phyloP scores from a whole-genome alignment of 495 filamentous ascomycete species.

The Hyaloscypha bicolor region DNA sequence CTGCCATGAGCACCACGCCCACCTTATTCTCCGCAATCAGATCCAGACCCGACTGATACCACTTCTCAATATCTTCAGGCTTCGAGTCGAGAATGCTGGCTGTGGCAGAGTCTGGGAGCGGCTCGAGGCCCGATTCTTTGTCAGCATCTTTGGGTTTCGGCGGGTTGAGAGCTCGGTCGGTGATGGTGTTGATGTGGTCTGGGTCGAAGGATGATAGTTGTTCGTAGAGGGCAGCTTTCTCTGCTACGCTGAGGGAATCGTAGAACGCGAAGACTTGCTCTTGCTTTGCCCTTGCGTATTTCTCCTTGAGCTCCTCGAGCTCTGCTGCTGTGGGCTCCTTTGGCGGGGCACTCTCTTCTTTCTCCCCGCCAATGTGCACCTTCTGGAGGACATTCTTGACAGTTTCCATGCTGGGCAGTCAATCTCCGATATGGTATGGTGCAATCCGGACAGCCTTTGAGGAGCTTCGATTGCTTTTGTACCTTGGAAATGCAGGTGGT shows the following conservation, averaged over 20 bases:
- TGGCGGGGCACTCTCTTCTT: constrained; percentile 40
- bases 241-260: constrained; percentile 69
- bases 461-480: constrained; percentile 15
- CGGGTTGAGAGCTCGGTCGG: constrained; percentile 79
- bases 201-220: constrained; percentile 84
- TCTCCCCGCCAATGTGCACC: constrained; percentile 51
- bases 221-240: constrained; percentile 78
- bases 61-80: constrained; percentile 73
- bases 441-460: constrained; percentile 3
- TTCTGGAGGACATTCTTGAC: constrained; percentile 55
- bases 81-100: constrained; percentile 93
- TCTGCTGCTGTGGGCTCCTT: constrained; percentile 73
- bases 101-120: constrained; percentile 83
- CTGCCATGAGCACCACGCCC: constrained; percentile 94
- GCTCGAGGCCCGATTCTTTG: constrained; percentile 70
- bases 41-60: constrained; percentile 84
- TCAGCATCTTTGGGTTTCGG: constrained; percentile 59
- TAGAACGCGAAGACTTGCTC: constrained; percentile 92
- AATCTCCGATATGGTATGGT: constrained; percentile 6
- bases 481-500: constrained; percentile 8
- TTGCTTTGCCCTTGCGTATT: constrained; percentile 79
- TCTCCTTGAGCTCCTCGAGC: constrained; percentile 71
- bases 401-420: constrained; percentile 33
- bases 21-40: constrained; percentile 88
- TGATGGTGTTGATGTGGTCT: constrained; percentile 78